Evolutionary conservation across 2,329 filamentous ascomycete genomes (phyloP).

Genomic region (Diaporthe caulivora): DNA sequence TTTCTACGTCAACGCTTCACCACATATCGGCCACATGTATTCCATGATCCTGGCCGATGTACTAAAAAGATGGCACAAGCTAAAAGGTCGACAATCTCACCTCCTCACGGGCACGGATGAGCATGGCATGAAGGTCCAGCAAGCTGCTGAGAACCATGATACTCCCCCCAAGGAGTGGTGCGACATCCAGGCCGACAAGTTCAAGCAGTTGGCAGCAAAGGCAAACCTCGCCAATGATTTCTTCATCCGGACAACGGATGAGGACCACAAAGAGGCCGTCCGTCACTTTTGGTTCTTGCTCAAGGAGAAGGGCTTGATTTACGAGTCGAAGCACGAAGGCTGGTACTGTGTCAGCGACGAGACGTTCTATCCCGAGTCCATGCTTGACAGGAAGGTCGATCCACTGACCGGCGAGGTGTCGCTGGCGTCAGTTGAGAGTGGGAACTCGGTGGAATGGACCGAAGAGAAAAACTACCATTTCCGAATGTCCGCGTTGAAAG

Average conservation of each 20-base stretch:
- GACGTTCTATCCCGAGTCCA: conserved; percentile 88
- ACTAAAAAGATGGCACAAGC: conserved; percentile 88
- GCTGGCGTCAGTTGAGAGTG: conserved; percentile 87
- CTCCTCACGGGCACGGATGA: conserved; percentile 95
- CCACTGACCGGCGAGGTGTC: conserved; percentile 85
- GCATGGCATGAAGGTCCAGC: conserved; percentile 97
- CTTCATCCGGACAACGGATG: conserved; percentile 93
- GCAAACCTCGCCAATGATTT: conserved; percentile 82
- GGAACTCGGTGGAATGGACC: conserved; percentile 94
- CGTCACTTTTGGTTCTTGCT: conserved; percentile 90
- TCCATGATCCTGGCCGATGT: conserved; percentile 92
- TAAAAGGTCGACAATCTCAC: conserved; percentile 78
- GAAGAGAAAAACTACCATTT: conserved; percentile 97
- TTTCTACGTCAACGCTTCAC: conserved; percentile 98
- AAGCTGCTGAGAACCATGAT: conserved; percentile 79
- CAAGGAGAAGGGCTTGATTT: conserved; percentile 81
- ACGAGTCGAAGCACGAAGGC: conserved; percentile 87
- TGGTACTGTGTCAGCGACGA: conserved; percentile 99
- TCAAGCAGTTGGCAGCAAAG: conserved; percentile 78
- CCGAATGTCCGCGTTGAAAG: conserved; percentile 83
- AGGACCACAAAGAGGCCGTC: conserved; percentile 84
- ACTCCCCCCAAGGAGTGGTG: conserved; percentile 87
- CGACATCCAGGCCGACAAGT: conserved; percentile 84
- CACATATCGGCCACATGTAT: conserved; percentile 95
- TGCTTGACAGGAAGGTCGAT: conserved; percentile 80